Evolutionary conservation across 805 yeast genomes (phyloP), one percentile per base, ranked within the genome.

Genomic region (Saitoella complicata): DNA sequence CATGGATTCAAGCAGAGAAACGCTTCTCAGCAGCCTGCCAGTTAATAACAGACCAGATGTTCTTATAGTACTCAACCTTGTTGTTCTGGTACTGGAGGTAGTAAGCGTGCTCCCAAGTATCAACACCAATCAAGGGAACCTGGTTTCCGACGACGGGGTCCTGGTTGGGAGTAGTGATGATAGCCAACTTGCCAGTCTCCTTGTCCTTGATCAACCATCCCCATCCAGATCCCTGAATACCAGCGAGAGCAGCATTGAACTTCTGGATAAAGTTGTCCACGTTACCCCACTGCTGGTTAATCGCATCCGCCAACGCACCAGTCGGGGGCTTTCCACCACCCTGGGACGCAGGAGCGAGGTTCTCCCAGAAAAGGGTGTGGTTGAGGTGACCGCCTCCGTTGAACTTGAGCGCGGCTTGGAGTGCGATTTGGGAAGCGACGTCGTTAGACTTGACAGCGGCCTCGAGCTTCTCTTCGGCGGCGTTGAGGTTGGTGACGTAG

Each of bases 171-270:
- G 83, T 80, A 62, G 82, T 81, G 45, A 83, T 79, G 45, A 85
- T 80, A 52, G 82, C 93, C 54, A 85, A 61, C 41, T 78, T 74
- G 54, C 81, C 83, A 54, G 77, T 77, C 34, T 72, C 78, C 59
- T 73, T 70, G 71, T 84, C 80, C 73, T 80, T 81, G 55, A 77
- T 93, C 51, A 85, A 69, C 70, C 87, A 85, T 32, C 91, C 91
- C 95, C 95, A 85, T 40, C 95, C 95, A 5, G 94, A 80, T 60
- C 95, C 95, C 67, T 85, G 95, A 55, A 85, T 72, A 46, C 91
- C 91, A 35, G 94, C 93, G 56, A 85, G 67, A 59, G 39, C 40
- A 30, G 72, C 55, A 63, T 84, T 85, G 53, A 87, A 74, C 48
- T 72, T 57, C 37, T 64, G 55, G 48, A 77, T 75, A 63, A 86